A percentile compares a stretch with the other conserved stretches of the same genome.
These are phyloP conservation scores for Houttuynia cordata DNA, from an alignment of 164 flowering plant species.

Conservation along the genomic window DNA sequence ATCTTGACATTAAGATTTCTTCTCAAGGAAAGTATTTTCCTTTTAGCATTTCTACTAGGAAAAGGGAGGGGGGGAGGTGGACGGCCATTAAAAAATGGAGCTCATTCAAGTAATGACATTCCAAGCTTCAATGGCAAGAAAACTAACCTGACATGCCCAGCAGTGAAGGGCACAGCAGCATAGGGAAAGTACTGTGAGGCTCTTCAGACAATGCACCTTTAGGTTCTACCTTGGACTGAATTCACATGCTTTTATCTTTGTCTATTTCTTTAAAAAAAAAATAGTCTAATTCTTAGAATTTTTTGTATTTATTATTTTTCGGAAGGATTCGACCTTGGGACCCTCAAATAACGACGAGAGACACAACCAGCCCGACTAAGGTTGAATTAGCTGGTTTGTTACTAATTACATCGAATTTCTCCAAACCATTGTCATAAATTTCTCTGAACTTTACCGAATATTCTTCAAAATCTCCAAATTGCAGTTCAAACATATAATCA, in stretches of 20 bases:
- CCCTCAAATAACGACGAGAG: too few relatives aligned
- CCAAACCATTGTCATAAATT: too few relatives aligned
- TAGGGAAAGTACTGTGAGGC: background rate
- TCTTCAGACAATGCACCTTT: background rate
- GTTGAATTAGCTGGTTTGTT: too few relatives aligned
- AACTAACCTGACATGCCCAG: constrained; percentile 14
- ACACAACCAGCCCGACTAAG: too few relatives aligned
- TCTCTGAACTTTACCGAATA: too few relatives aligned
- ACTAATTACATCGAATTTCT: too few relatives aligned
- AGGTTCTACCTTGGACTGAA: background rate
- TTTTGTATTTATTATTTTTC: too few relatives aligned
- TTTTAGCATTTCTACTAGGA: background rate
- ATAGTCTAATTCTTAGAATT: too few relatives aligned
- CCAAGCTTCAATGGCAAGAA: constrained; percentile 37
- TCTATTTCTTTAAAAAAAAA: too few relatives aligned
- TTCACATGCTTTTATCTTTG: background rate
- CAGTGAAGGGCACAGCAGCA: background rate
- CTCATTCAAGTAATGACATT: constrained; percentile 12
- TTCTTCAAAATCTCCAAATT: too few relatives aligned
- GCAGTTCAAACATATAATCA: too few relatives aligned
- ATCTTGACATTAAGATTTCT: constrained; percentile 1
- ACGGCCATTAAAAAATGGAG: constrained; percentile 19
- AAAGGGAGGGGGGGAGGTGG: constrained; percentile 10
- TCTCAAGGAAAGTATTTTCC: constrained; percentile 1
- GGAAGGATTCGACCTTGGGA: too few relatives aligned